These are phyloP conservation scores for Nakaseomyces bracarensis DNA, from an alignment of 1,139 yeast species.

Conservation along the genomic window DNA sequence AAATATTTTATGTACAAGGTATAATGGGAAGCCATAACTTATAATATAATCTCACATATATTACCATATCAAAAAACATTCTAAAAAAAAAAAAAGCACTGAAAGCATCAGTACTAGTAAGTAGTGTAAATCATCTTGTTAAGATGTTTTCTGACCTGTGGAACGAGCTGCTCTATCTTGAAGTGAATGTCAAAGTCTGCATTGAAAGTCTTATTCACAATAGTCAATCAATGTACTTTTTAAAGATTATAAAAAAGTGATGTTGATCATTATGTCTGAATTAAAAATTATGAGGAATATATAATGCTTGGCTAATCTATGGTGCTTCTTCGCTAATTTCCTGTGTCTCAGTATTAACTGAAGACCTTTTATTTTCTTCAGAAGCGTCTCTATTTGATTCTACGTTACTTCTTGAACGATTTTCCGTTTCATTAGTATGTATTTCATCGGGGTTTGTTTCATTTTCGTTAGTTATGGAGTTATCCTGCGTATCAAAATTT, in stretches of 20 bases:
- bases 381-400: background rate
- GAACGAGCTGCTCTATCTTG: too few species aligned
- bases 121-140: too few species aligned
- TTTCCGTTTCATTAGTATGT: background rate
- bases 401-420: background rate
- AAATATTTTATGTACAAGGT: slow-evolving; percentile 8
- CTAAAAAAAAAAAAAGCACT: background rate
- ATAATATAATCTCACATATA: slow-evolving; percentile 7
- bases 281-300: too few species aligned
- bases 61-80: slow-evolving; percentile 4
- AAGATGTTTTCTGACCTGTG: too few species aligned
- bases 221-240: too few species aligned
- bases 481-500: background rate
- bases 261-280: too few species aligned
- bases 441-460: background rate
- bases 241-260: too few species aligned
- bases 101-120: background rate
- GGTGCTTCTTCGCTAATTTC: background rate
- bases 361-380: background rate
- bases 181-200: too few species aligned
- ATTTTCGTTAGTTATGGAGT: background rate
- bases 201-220: too few species aligned
- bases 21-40: slow-evolving; percentile 7
- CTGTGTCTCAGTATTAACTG: background rate
- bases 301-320: background rate